Conservation (phyloP, 108 stramenopile species). For the Mediolabrus comicus region DNA sequence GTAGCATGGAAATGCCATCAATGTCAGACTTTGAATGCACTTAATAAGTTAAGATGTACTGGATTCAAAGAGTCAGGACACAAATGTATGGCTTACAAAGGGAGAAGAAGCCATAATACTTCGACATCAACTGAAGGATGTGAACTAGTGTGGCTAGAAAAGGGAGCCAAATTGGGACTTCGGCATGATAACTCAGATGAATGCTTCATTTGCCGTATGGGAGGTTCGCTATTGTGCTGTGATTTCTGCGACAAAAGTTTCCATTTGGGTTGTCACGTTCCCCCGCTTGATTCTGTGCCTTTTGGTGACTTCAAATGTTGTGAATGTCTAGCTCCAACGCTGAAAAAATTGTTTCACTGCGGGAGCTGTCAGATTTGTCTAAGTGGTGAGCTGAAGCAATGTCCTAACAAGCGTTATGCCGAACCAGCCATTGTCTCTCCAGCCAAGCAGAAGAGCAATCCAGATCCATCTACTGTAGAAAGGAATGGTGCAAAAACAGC, state of each 20-base stretch:
- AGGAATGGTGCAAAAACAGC: too few relatives aligned
- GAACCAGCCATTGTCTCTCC: background rate
- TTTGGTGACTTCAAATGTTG: slow-evolving; percentile 15
- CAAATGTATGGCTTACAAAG: background rate
- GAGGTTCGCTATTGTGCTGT: slow-evolving; percentile 13
- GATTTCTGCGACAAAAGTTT: slow-evolving; percentile 19
- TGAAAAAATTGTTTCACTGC: background rate
- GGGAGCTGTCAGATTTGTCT: background rate
- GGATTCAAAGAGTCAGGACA: too few relatives aligned
- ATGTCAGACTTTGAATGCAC: background rate
- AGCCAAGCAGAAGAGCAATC: background rate
- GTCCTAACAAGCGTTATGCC: background rate
- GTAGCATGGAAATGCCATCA: background rate
- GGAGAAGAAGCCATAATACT: background rate
- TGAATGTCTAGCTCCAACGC: slow-evolving; percentile 8
- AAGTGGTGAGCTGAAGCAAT: background rate
- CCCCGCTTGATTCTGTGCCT: slow-evolving; percentile 6
- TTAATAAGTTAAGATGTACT: background rate
- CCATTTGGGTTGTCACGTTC: slow-evolving; percentile 26
- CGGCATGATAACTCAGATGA: background rate
- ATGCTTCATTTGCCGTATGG: slow-evolving; percentile 14
- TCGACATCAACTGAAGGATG: background rate
- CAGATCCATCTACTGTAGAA: background rate
- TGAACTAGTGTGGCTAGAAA: background rate
- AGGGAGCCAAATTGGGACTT: background rate